Evolutionary conservation across 495 filamentous ascomycete genomes (phyloP).

Genomic region (Neurospora sp.): DNA sequence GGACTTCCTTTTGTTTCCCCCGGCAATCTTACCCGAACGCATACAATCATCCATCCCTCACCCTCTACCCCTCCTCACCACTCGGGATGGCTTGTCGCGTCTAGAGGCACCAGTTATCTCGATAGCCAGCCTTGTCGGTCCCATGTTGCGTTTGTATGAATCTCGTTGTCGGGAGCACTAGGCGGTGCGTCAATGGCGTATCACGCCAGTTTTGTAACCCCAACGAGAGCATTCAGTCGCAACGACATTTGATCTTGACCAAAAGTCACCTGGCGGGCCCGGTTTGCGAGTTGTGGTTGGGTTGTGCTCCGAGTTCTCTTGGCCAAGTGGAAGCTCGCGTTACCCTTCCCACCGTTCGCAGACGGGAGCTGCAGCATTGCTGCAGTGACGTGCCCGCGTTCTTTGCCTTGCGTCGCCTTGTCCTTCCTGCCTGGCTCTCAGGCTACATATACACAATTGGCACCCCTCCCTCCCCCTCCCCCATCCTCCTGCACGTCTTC

Average conservation of each 20-base stretch:
- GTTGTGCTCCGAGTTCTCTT: conserved; percentile 11
- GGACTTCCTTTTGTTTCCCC: neutral
- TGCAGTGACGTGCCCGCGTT: conserved; percentile 31
- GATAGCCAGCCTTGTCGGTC: neutral
- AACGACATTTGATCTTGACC: conserved; percentile 17
- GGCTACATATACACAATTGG: conserved; percentile 18
- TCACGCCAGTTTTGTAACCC: conserved; percentile 26
- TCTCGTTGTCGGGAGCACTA: conserved; percentile 21
- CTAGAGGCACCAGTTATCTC: neutral
- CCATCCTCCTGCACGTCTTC: conserved; percentile 31
- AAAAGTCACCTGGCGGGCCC: conserved; percentile 8
- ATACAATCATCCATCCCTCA: neutral
- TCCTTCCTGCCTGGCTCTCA: conserved; percentile 17
- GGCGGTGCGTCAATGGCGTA: conserved; percentile 32
- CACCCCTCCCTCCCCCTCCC: conserved; percentile 13
- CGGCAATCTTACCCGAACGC: neutral
- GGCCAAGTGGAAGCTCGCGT: conserved; percentile 7
- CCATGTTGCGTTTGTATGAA: neutral
- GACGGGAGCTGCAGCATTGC: conserved; percentile 18
- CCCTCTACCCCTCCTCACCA: neutral
- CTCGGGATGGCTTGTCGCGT: neutral
- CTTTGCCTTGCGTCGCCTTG: conserved; percentile 26
- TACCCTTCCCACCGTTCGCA: conserved; percentile 15
- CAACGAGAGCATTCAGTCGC: conserved; percentile 9
- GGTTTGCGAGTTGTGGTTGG: conserved; percentile 2